Conservation (phyloP, 371 early-diverging fungal species). For the Capillidium heterosporum region DNA sequence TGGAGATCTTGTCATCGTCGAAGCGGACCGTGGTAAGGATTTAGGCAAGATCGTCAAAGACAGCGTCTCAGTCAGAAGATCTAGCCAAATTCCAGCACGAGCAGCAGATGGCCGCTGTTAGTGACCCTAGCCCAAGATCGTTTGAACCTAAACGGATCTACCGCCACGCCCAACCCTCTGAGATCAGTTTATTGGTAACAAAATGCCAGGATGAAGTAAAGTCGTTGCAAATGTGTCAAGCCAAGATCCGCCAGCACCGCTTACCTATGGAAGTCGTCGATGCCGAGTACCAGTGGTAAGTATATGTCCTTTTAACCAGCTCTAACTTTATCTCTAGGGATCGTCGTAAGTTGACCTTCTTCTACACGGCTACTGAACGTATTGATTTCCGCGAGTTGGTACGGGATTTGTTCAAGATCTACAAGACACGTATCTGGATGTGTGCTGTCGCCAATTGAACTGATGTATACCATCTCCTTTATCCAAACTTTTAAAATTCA, state of each 20-base stretch:
- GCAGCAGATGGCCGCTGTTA: neutral
- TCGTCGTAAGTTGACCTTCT: conserved; percentile 83
- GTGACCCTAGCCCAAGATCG: conserved; percentile 20
- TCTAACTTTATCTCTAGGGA: conserved; percentile 31
- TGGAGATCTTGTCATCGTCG: conserved; percentile 74
- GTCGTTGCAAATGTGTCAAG: conserved; percentile 64
- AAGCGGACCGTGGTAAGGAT: conserved; percentile 89
- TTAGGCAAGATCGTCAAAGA: conserved; percentile 62
- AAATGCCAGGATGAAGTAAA: conserved; percentile 72
- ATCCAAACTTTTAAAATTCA: too few relatives aligned
- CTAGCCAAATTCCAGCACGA: conserved; percentile 10
- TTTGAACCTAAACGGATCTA: conserved; percentile 70
- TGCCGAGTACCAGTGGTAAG: conserved; percentile 88
- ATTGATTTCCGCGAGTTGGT: conserved; percentile 97
- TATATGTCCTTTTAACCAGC: neutral
- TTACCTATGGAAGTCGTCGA: conserved; percentile 85
- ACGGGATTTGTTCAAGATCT: conserved; percentile 90
- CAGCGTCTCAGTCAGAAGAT: conserved; percentile 22
- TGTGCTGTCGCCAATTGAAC: conserved; percentile 15
- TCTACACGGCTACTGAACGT: conserved; percentile 74
- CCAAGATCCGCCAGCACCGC: conserved; percentile 61
- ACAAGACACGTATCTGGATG: conserved; percentile 99
- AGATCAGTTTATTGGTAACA: conserved; percentile 38
- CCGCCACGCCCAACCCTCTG: conserved; percentile 56
- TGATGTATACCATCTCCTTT: too few relatives aligned